Conservation (phyloP, 768 basidiomycete species). For the Glaciozyma antarctica region DNA sequence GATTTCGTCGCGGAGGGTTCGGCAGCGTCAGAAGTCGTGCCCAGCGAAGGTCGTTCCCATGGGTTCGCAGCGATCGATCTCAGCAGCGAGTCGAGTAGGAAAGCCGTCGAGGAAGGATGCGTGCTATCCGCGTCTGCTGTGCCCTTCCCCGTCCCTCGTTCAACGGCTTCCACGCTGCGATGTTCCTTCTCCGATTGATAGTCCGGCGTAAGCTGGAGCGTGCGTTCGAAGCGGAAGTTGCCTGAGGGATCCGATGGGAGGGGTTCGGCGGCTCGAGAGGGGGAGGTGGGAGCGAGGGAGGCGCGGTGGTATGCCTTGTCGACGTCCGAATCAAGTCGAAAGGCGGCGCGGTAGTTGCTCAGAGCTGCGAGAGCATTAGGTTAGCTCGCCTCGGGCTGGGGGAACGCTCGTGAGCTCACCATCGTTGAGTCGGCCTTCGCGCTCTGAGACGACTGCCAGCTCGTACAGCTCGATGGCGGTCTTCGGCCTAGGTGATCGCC, state of each 20-base stretch:
- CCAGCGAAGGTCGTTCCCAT: conserved; percentile 14
- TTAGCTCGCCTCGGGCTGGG: neutral
- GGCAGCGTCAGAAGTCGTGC: neutral
- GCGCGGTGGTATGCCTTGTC: conserved; percentile 31
- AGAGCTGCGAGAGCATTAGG: neutral
- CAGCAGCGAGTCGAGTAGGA: conserved; percentile 19
- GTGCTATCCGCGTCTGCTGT: conserved; percentile 20
- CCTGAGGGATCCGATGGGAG: neutral
- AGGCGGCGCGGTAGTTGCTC: conserved; percentile 21
- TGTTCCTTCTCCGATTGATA: conserved; percentile 29
- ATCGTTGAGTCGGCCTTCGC: conserved; percentile 30
- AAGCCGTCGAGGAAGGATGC: conserved; percentile 22
- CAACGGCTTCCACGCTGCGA: conserved; percentile 5
- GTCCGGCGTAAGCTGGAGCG: conserved; percentile 31
- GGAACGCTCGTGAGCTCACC: conserved; percentile 6
- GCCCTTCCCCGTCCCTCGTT: neutral
- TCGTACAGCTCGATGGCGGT: conserved; percentile 32
- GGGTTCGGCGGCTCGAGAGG: neutral
- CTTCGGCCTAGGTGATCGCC: conserved; percentile 2
- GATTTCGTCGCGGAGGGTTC: neutral
- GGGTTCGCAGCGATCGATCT: conserved; percentile 29
- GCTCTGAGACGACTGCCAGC: conserved; percentile 27
- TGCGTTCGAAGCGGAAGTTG: conserved; percentile 17
- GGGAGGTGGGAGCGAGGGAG: conserved; percentile 1
- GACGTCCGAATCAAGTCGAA: conserved; percentile 32